Evolutionary conservation across 2,329 filamentous ascomycete species (phyloP).

Genomic region (Trematosphaeria pertusa): DNA sequence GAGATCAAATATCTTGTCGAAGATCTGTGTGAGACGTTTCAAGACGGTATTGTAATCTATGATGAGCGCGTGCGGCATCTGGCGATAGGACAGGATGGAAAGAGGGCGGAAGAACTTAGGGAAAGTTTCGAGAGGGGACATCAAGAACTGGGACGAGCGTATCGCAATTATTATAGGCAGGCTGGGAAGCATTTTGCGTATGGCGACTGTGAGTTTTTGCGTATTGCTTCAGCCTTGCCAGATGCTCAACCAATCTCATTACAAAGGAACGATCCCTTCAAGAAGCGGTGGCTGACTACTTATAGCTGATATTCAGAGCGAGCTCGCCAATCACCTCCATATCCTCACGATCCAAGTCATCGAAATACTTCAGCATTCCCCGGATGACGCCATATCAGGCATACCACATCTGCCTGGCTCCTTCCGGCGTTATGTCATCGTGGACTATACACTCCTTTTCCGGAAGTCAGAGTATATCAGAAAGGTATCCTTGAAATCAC

Average conservation of each 20-base stretch:
- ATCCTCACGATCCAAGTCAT: slow-evolving; percentile 5
- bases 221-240: too few relatives aligned
- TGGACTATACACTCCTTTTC: slow-evolving; percentile 1
- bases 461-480: slow-evolving; percentile 1
- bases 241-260: too few relatives aligned
- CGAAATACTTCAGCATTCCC: slow-evolving; percentile 2
- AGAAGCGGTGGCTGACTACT: neutral
- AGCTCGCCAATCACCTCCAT: slow-evolving; percentile 2
- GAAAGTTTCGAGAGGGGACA: slow-evolving; percentile 1
- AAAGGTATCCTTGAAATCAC: neutral
- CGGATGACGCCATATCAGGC: slow-evolving; percentile 5
- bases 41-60: slow-evolving; percentile 6
- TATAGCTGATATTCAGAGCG: slow-evolving; percentile 3
- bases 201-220: slow-evolving; percentile 11
- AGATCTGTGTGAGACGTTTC: slow-evolving; percentile 10
- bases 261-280: neutral
- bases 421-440: slow-evolving; percentile 3
- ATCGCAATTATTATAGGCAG: slow-evolving; percentile 9
- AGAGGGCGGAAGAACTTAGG: slow-evolving; percentile 1
- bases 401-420: slow-evolving; percentile 7
- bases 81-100: slow-evolving; percentile 2
- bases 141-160: slow-evolving; percentile 2
- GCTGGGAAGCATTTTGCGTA: slow-evolving; percentile 12
- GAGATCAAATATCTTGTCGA: slow-evolving; percentile 11
- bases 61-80: slow-evolving; percentile 5